phyloP scores from a whole-genome alignment of 768 basidiomycete species.

The Coprinellus micaceus region DNA sequence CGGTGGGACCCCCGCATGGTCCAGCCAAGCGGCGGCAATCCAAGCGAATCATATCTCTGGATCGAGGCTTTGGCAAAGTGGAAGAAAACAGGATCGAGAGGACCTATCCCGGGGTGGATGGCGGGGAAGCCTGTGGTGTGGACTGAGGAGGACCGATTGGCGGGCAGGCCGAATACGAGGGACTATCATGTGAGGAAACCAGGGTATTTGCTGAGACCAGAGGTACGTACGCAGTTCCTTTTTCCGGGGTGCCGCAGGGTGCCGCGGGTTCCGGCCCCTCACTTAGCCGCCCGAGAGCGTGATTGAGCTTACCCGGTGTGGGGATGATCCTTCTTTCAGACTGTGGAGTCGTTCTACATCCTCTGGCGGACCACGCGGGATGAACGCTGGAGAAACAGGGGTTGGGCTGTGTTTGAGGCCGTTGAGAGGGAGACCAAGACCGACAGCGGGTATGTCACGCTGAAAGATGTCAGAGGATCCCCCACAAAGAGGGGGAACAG shows the following conservation, averaged over 20 bases:
- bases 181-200: constrained; percentile 52
- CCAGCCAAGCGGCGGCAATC: no score
- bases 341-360: constrained; percentile 69
- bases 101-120: constrained; percentile 51
- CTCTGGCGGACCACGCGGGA: constrained; percentile 71
- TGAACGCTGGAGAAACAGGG: constrained; percentile 63
- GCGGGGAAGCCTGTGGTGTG: constrained; percentile 40
- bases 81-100: constrained; percentile 42
- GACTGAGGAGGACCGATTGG: constrained; percentile 22
- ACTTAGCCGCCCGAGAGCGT: no score
- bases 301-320: not conserved
- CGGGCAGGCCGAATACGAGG: constrained; percentile 23
- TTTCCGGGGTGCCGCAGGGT: not conserved
- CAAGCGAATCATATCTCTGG: constrained; percentile 35
- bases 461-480: constrained; percentile 43
- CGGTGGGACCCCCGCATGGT: constrained; percentile 11
- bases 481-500: constrained; percentile 42
- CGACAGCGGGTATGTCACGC: constrained; percentile 56
- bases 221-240: constrained; percentile 42
- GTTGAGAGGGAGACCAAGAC: constrained; percentile 60
- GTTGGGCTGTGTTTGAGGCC: constrained; percentile 68
- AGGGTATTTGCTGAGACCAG: constrained; percentile 63
- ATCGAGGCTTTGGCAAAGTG: constrained; percentile 47
- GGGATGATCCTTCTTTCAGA: constrained; percentile 37
- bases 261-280: no score